Conservation (phyloP, 2,329 filamentous ascomycete species). For the Claviceps sp. region DNA sequence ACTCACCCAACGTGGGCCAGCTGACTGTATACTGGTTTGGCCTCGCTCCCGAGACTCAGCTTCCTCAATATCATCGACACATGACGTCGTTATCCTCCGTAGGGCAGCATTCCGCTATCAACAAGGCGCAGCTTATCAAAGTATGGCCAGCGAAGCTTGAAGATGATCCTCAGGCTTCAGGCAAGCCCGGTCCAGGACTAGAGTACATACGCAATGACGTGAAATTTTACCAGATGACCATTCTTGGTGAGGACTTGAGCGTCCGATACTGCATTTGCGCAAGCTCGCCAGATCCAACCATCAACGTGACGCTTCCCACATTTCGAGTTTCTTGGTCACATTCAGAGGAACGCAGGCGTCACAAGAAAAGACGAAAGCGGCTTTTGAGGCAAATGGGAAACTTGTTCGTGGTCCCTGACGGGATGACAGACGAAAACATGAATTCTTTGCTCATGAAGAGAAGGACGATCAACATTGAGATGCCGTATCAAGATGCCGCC, state of each 20-base stretch:
- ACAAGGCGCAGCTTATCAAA: constrained; percentile 14
- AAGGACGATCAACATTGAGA: background rate
- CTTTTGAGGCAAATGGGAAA: constrained; percentile 17
- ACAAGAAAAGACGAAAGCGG: constrained; percentile 16
- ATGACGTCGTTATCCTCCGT: constrained; percentile 15
- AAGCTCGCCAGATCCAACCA: constrained; percentile 11
- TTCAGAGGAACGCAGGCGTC: constrained; percentile 12
- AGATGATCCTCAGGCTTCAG: background rate
- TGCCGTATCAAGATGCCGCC: background rate
- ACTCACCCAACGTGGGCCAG: constrained; percentile 18
- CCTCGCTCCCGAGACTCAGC: constrained; percentile 9
- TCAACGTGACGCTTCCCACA: constrained; percentile 16
- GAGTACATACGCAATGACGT: constrained; percentile 20
- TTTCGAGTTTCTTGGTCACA: constrained; percentile 15
- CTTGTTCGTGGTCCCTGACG: constrained; percentile 25
- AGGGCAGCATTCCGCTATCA: constrained; percentile 1
- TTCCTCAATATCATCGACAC: constrained; percentile 26
- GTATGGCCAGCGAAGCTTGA: constrained; percentile 16
- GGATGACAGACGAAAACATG: constrained; percentile 15
- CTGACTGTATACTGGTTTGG: constrained; percentile 24
- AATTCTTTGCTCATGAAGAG: constrained; percentile 6
- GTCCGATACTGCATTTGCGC: constrained; percentile 27
- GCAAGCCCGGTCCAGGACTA: constrained; percentile 13
- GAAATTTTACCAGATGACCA: constrained; percentile 33
- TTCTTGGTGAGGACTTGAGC: constrained; percentile 28